phyloP scores from a whole-genome alignment of 441 rosid species.

The Jatropha podagrica region DNA sequence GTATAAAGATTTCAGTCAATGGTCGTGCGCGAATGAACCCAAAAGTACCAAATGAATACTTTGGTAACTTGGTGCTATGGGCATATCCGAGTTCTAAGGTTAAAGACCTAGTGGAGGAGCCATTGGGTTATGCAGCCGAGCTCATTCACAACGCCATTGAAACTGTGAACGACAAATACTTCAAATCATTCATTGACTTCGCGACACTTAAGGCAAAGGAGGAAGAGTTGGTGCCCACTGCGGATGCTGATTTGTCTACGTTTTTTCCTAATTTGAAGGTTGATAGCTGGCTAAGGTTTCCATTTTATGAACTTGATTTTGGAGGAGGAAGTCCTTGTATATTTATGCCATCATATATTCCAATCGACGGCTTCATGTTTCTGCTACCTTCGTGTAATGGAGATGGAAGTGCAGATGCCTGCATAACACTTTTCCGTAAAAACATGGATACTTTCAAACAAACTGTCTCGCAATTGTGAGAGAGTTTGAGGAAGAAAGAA shows the following conservation, averaged over 20 bases:
- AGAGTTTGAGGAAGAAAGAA: no score
- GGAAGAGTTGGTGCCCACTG: background rate
- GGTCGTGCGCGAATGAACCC: conserved; percentile 13
- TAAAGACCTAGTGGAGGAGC: conserved; percentile 1
- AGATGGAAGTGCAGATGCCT: conserved; percentile 22
- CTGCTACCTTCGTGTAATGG: conserved; percentile 9
- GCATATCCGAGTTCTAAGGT: conserved; percentile 16
- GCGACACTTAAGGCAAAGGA: conserved; percentile 6
- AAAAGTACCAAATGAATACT: conserved; percentile 21
- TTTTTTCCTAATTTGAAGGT: conserved; percentile 14
- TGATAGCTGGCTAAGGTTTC: conserved; percentile 25
- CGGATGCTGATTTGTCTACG: background rate
- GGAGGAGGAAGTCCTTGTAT: conserved; percentile 16
- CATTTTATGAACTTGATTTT: conserved; percentile 22
- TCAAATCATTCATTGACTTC: conserved; percentile 21
- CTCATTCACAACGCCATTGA: conserved; percentile 13
- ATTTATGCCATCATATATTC: conserved; percentile 19
- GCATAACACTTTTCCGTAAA: conserved; percentile 8
- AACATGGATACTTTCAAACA: conserved; percentile 5
- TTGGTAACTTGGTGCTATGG: conserved; percentile 22
- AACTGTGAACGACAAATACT: conserved; percentile 14
- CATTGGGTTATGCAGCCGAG: conserved; percentile 9
- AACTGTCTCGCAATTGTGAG: background rate
- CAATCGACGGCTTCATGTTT: conserved; percentile 17
- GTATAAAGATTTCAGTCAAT: conserved; percentile 2